Base-by-base conservation (phyloP, 805 yeast species). In the Candida nemodendra region DNA sequence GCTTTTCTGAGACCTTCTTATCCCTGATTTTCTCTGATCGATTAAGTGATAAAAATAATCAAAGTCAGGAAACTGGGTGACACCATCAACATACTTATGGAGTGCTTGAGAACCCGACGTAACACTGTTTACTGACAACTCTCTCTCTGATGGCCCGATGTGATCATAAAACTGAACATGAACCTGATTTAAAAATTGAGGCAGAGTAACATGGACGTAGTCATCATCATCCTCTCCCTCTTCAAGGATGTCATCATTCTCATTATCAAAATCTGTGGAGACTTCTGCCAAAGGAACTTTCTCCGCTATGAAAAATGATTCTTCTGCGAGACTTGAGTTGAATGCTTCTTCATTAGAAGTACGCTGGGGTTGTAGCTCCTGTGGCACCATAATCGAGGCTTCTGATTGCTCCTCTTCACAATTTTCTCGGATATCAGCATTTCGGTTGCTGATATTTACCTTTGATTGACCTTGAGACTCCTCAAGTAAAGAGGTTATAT, bases 201-300 rank as follows among this genome's bases (percentile, higher is more conserved):
- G 48, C 7, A 59, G 41, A 5, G 64, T 39, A 2, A 57, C 50
- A 26, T 57, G 57, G 4, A 51, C 42, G 30, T 59, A 57, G 19
- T 50, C 51, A 25, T 57, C 58, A 26, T 56, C 61, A 13, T 46
- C 50, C 2, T 47, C 45, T n/a, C 52, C 48, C 5, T 49, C 53
- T 24, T 42, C 42, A 17, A 42, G 51, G 11, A 45, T 44, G 5
- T 49, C 54, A 2, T 53, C 54, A 15, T 41, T 48, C 1, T 41
- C 53, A 17, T 37, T 44, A 0, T 46, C 42, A 2, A 50, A 46
- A 15, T 48, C 54, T 17, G 40, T 38, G 1, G 60, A 49, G 9
- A 57, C 56, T 36, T 59, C 63, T 1, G 65, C 61, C 21, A 59
- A 39, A 6, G 65, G 64, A 9, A 59, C 40, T 31, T 52, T 47